Evolutionary conservation across 2,329 filamentous ascomycete genomes (phyloP), one percentile per base, ranked within the genome.

Genomic region (Escovopsis sp.): DNA sequence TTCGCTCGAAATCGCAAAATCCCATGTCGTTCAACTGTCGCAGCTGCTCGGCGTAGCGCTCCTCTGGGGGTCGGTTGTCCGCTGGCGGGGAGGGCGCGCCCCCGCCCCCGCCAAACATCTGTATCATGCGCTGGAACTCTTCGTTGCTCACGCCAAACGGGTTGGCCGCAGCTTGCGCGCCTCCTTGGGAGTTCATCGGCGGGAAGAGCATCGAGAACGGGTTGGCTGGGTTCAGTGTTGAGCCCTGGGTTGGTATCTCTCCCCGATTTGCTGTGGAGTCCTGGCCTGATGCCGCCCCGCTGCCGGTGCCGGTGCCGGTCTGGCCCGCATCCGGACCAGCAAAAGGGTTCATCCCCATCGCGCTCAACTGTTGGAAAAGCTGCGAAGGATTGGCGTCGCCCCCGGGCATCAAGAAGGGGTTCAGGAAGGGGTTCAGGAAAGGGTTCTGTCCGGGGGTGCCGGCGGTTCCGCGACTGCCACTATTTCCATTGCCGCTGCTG

Each of bases 11-110:
- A 57, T 98, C 88, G 59, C 79, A 94, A 65, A 98, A 98, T 3
- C 91, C 91, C 91, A 98, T 98, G 51, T 96, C 91, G 60, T 98
- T 98, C 48, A 98, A 67, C 64, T 96, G 87, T 46, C 86, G 73
- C 40, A 98, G 69, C 63, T 98, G 89, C 30, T 85, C 80, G 3
- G 84, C 87, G 54, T 94, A 98, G 45, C 85, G 72, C 63, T 96
- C 91, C 68, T 98, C 91, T 0, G 91, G 89, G 4, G 91, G 88
- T 48, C 89, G 75, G 55, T 73, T 94, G 63, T 98, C 91, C 3
- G 73, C 63, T 5, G 86, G 82, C 15, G 74, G 64, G 11, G 73
- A 61, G 2, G 72, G 58, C 18, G 58, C 60, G 35, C 54, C 55
- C 30, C 53, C 53, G 32, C 44, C 46, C 18, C 48, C 56, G 45